A percentile compares a stretch with the other conserved stretches of the same genome.
These are phyloP conservation scores for Cudoniella acicularis DNA, from an alignment of 495 filamentous ascomycete genomes.

Conservation along the genomic window DNA sequence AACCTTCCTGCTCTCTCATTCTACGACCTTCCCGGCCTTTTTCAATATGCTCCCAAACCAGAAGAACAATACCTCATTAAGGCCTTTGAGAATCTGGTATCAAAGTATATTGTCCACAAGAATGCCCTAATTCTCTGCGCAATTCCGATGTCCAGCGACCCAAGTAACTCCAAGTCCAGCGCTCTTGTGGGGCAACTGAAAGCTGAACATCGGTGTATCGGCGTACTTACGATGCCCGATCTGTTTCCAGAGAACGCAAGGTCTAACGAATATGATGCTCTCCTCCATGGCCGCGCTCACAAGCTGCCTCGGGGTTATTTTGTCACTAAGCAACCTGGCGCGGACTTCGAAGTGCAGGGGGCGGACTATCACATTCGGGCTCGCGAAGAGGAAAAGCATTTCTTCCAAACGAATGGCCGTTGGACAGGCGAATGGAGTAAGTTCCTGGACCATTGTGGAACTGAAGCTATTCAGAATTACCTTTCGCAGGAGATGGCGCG, in stretches of 20 bases:
- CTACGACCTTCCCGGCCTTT: constrained; percentile 78
- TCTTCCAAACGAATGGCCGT: constrained; percentile 42
- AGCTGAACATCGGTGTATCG: constrained; percentile 63
- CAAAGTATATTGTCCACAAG: constrained; percentile 57
- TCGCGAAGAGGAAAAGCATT: constrained; percentile 51
- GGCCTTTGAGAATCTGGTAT: constrained; percentile 65
- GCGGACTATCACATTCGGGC: constrained; percentile 47
- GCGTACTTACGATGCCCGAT: constrained; percentile 81
- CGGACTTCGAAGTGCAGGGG: constrained; percentile 28
- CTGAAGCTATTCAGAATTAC: constrained; percentile 47
- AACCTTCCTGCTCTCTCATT: constrained; percentile 68
- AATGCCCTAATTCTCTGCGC: constrained; percentile 73
- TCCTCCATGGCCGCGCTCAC: constrained; percentile 47
- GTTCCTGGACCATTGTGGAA: constrained; percentile 55
- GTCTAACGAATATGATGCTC: constrained; percentile 51
- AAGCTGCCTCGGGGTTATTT: constrained; percentile 57
- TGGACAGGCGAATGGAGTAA: constrained; percentile 40
- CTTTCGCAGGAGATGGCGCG: constrained; percentile 51
- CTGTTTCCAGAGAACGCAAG: constrained; percentile 46
- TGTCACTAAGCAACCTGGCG: constrained; percentile 55
- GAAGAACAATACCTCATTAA: constrained; percentile 60
- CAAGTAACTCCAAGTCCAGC: constrained; percentile 66
- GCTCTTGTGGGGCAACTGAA: constrained; percentile 53
- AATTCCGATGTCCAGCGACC: constrained; percentile 69
- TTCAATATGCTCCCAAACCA: constrained; percentile 46